Evolutionary conservation across 495 filamentous ascomycete species (phyloP).

Genomic region (Geopyxis carbonaria): DNA sequence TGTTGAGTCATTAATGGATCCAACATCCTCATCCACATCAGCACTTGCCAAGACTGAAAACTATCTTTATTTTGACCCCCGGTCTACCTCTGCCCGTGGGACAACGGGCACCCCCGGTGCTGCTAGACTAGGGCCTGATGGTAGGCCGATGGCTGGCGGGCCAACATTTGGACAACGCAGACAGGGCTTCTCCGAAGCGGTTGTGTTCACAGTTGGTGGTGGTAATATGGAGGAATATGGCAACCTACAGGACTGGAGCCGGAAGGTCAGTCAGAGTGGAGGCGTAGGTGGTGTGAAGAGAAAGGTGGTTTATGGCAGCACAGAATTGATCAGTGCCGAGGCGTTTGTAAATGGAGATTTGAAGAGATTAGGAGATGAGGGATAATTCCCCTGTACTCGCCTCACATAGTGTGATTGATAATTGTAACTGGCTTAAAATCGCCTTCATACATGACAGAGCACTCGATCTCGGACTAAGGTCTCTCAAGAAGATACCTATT

Average conservation of each 20-base stretch:
- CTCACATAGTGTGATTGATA: no score
- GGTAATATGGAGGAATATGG: constrained; percentile 99
- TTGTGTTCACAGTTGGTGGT: constrained; percentile 93
- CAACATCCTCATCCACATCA: constrained; percentile 65
- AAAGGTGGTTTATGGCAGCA: constrained; percentile 88
- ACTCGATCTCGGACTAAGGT: no score
- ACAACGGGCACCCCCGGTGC: constrained; percentile 61
- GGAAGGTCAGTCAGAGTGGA: constrained; percentile 38
- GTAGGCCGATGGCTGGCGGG: constrained; percentile 31
- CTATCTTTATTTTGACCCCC: constrained; percentile 97
- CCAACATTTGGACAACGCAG: constrained; percentile 86
- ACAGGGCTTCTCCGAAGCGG: constrained; percentile 86
- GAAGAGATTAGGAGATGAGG: constrained; percentile 57
- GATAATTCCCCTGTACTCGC: no score
- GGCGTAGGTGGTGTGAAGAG: constrained; percentile 38
- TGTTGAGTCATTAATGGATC: constrained; percentile 96
- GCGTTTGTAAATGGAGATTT: constrained; percentile 73
- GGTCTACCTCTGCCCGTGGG: constrained; percentile 78
- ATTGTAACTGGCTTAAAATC: no score
- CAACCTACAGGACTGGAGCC: constrained; percentile 92
- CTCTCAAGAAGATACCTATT: no score
- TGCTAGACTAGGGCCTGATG: constrained; percentile 30
- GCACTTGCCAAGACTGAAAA: constrained; percentile 94
- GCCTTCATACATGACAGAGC: no score
- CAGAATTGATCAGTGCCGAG: constrained; percentile 76